A percentile compares a stretch with the other conserved stretches of the same genome.
These are phyloP conservation scores for Citrullus mucosospermus DNA, from an alignment of 306 rosid species.

Conservation along the genomic window DNA sequence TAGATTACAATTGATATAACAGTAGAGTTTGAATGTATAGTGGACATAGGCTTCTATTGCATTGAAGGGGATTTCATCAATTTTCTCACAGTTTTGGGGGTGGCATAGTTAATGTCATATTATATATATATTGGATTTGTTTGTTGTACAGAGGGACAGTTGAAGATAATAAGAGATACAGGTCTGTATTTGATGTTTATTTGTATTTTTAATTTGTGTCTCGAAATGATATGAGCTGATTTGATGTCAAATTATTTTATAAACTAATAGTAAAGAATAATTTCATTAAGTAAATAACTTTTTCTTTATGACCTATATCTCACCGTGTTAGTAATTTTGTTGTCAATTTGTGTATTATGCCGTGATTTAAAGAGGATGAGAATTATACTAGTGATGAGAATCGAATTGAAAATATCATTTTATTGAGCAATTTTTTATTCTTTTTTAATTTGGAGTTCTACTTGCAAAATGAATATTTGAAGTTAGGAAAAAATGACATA, in stretches of 20 bases:
- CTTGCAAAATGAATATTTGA: too few relatives aligned
- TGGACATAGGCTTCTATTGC: neutral
- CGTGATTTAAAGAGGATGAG: too few relatives aligned
- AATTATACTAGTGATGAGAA: too few relatives aligned
- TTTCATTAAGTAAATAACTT: neutral
- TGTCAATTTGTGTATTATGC: too few relatives aligned
- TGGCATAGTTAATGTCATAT: neutral
- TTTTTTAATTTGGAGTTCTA: too few relatives aligned
- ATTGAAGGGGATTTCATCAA: neutral
- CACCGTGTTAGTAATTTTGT: too few relatives aligned
- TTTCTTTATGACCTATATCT: neutral
- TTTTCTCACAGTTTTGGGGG: conserved; percentile 6
- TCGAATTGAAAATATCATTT: too few relatives aligned
- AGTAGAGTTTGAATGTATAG: conserved; percentile 5
- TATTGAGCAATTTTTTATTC: too few relatives aligned
- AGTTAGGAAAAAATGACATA: too few relatives aligned
- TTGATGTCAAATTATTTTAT: neutral
- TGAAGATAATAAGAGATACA: neutral
- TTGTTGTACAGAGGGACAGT: neutral
- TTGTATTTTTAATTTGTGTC: neutral
- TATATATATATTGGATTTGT: neutral
- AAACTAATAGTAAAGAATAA: neutral
- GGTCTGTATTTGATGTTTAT: neutral
- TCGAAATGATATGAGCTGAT: neutral
- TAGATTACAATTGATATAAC: conserved; percentile 48